These are phyloP conservation scores for Phytophthora pinifolia DNA, from an alignment of 352 stramenopile genomes.

Conservation along the genomic window DNA sequence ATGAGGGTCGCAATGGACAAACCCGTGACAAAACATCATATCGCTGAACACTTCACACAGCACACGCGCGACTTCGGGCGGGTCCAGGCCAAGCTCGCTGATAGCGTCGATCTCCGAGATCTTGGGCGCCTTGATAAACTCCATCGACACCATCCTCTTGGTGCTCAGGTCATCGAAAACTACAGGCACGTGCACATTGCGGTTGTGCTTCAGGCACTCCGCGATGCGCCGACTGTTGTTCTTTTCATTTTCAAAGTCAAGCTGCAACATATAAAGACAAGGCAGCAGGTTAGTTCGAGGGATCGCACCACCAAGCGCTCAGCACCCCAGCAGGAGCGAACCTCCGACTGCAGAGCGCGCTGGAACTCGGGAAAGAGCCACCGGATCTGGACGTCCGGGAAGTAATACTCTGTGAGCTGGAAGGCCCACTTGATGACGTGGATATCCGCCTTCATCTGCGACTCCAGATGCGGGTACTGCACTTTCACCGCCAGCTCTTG, in stretches of 20 bases:
- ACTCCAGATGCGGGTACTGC: constrained; percentile 90
- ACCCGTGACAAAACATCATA: constrained; percentile 95
- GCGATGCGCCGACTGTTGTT: constrained; percentile 73
- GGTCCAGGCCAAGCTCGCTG: constrained; percentile 69
- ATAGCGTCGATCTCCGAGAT: constrained; percentile 91
- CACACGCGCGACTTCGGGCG: constrained; percentile 78
- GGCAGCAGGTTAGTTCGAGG: background rate
- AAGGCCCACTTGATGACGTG: constrained; percentile 68
- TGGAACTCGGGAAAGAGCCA: constrained; percentile 98
- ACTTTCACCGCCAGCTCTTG: constrained; percentile 96
- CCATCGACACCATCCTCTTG: constrained; percentile 95
- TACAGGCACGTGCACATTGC: constrained; percentile 76
- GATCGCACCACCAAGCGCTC: background rate
- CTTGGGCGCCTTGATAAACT: constrained; percentile 95
- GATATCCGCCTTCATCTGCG: constrained; percentile 78
- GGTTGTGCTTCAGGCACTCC: constrained; percentile 53
- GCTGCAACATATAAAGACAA: constrained; percentile 30
- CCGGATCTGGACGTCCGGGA: constrained; percentile 90
- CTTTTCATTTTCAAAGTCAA: constrained; percentile 88
- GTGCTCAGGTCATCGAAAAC: constrained; percentile 88
- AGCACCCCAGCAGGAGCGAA: constrained; percentile 16
- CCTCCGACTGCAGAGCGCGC: constrained; percentile 63
- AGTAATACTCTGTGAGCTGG: constrained; percentile 73
- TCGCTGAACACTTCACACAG: constrained; percentile 94
- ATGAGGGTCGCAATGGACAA: constrained; percentile 97